Base-by-base conservation (phyloP, 2,329 filamentous ascomycete genomes). In the Chrysosporium queenslandicum region DNA sequence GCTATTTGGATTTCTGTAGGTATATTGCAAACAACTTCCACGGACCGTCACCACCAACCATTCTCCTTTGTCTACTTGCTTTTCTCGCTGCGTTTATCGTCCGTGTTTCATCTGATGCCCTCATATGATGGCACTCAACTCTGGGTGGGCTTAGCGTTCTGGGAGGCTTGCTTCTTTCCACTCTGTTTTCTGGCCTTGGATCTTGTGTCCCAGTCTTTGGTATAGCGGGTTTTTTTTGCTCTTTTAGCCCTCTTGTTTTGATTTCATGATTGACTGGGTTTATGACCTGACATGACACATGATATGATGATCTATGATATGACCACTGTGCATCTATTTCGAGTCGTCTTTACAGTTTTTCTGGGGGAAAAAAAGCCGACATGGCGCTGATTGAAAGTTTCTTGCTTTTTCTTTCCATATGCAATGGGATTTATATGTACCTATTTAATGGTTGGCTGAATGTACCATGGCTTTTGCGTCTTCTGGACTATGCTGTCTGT, bases 71-170 rank as follows among this genome's bases (percentile, higher is more conserved):
- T 45, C 30, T 29, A 4, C 8, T 34, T 14, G 2, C 23, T 16
- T 16, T 42, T 42, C 37, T 37, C 27, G 34, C 11, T 27, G 3
- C 6, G 11, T 45, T 18, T 16, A 21, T 32, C 9, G 9, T 29
- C 32, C 5, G 14, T 14, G 11, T 51, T 43, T 52, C 21, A 21
- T 21, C 12, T 40, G 25, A 46, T 52, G 50, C 47, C 32, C 18
- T 30, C 47, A 52, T 52, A 52, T 32, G 34, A 46, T 52, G 41
- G 50, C 23, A 52, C 50, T 52, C 42, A 32, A 47, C 50, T 52
- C 50, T 46, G 39, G 39, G 29, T 45, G 49, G 29, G 14, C 9
- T 51, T 51, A 51, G 49, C 40, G 20, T 51, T 29, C 45, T 51
- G 21, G 47, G 37, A 50, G 49, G 49, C 40, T 45, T 45, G 14